Conservation (phyloP, 345 rosid species). For the Theobroma cacao region DNA sequence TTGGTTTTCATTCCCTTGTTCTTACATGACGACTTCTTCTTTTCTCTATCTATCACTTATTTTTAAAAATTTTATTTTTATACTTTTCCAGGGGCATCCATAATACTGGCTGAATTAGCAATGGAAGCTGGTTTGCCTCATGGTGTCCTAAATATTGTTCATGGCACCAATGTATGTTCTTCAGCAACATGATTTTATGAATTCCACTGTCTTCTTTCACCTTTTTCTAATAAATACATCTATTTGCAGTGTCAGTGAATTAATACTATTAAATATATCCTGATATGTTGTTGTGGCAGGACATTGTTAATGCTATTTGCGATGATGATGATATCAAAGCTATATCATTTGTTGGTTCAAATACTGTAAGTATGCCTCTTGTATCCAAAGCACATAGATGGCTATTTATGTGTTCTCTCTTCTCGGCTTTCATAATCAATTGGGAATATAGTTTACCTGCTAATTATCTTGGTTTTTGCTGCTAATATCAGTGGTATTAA, state of each 20-base stretch:
- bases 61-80: neutral
- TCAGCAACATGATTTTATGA: neutral
- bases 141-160: slow-evolving; percentile 89
- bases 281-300: slow-evolving; percentile 43
- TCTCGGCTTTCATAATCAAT: neutral
- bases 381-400: neutral
- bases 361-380: slow-evolving; percentile 58
- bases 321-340: slow-evolving; percentile 81
- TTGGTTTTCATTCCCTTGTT: neutral
- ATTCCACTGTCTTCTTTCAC: neutral
- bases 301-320: slow-evolving; percentile 90
- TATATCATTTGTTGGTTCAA: slow-evolving; percentile 93
- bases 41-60: neutral
- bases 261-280: neutral
- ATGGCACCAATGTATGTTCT: slow-evolving; percentile 78
- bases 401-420: neutral
- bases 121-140: slow-evolving; percentile 94
- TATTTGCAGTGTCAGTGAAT: neutral
- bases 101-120: slow-evolving; percentile 86
- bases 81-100: slow-evolving; percentile 71
- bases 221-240: neutral
- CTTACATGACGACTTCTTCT: neutral
- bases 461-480: neutral
- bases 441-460: neutral
- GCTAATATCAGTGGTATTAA: neutral